Evolutionary conservation across 2,329 filamentous ascomycete genomes (phyloP).

Genomic region (Epichloe elymi): DNA sequence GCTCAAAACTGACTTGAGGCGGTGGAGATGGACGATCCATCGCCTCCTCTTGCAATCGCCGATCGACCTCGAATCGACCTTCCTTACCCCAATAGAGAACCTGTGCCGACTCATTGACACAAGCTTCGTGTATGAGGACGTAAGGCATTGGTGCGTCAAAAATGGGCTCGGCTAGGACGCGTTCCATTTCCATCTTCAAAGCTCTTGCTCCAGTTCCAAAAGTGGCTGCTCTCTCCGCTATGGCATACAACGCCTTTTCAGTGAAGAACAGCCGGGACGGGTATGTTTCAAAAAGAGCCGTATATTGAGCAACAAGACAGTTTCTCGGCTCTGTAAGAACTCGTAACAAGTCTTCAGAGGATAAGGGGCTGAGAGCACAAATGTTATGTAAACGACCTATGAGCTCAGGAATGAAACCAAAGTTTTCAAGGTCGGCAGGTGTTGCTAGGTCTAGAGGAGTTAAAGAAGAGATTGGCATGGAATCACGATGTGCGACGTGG

Average conservation of each 20-base stretch:
- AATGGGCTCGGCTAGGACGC: conserved; percentile 66
- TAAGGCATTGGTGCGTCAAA: conserved; percentile 68
- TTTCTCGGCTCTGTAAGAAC: conserved; percentile 90
- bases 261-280: conserved; percentile 78
- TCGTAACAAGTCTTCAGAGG: conserved; percentile 55
- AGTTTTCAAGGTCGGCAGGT: conserved; percentile 65
- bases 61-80: conserved; percentile 54
- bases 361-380: conserved; percentile 69
- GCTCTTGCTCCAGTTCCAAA: conserved; percentile 65
- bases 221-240: conserved; percentile 54
- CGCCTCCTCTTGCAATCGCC: conserved; percentile 53
- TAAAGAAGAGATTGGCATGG: conserved; percentile 20
- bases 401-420: conserved; percentile 89
- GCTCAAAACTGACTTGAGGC: conserved; percentile 22
- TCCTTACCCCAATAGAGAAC: conserved; percentile 55
- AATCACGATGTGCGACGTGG: conserved; percentile 42
- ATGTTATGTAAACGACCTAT: conserved; percentile 90
- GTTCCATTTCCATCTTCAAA: conserved; percentile 69
- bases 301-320: conserved; percentile 77
- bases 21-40: conserved; percentile 11
- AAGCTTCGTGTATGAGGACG: conserved; percentile 59
- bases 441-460: conserved; percentile 59
- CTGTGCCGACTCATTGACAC: conserved; percentile 49
- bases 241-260: conserved; percentile 61
- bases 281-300: conserved; percentile 67